A percentile compares a stretch with the other conserved stretches of the same genome.
Conservation (phyloP, 345 rosid species). For the Linum tenue region DNA sequence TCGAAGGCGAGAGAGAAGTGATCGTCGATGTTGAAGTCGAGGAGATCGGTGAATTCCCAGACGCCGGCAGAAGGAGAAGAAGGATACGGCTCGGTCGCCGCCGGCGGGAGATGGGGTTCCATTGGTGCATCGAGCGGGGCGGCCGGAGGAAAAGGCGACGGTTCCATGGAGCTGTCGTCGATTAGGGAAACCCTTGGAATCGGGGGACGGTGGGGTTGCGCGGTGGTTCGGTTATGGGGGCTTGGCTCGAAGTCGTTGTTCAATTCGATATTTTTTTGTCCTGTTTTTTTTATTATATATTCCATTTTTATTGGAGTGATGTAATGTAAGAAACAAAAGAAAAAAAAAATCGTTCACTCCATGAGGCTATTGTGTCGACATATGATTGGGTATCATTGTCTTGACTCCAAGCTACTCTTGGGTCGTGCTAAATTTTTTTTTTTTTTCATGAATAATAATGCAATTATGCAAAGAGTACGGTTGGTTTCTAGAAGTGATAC, state of each 20-base stretch:
- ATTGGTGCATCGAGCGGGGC: background rate
- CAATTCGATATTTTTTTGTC: background rate
- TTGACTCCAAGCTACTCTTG: no score
- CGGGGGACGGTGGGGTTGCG: background rate
- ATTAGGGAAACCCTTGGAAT: background rate
- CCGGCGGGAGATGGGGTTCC: conserved; percentile 12
- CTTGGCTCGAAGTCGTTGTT: background rate
- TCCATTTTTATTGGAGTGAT: background rate
- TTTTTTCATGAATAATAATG: no score
- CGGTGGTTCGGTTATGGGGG: background rate
- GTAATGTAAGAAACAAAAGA: no score
- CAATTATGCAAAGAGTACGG: no score
- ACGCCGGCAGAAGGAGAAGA: conserved; percentile 30
- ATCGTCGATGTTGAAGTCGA: conserved; percentile 65
- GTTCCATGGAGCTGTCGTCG: background rate
- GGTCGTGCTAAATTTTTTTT: no score
- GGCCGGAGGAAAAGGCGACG: background rate
- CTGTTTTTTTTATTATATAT: no score
- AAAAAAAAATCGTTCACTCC: no score
- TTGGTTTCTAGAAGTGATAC: no score
- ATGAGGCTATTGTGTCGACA: background rate
- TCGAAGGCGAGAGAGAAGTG: conserved; percentile 38
- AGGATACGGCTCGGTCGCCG: conserved; percentile 23
- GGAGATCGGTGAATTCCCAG: conserved; percentile 85
- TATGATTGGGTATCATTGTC: no score